phyloP scores from a whole-genome alignment of 2,329 filamentous ascomycete species.

The Talaromyces marneffei region DNA sequence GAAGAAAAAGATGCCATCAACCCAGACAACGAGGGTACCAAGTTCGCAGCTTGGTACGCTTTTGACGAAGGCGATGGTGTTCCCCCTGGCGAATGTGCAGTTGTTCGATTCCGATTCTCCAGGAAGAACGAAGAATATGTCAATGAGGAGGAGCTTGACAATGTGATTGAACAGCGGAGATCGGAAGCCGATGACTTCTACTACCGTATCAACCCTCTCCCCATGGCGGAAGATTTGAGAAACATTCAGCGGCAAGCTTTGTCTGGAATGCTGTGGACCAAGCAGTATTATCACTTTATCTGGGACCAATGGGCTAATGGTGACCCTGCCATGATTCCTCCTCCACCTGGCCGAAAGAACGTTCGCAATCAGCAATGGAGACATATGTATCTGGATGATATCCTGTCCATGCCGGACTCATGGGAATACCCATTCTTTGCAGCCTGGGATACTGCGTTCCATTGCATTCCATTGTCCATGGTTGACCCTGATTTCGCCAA shows the following conservation, averaged over 20 bases:
- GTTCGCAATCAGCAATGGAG: slow-evolving; percentile 88
- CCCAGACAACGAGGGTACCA: slow-evolving; percentile 73
- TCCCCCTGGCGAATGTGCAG: slow-evolving; percentile 83
- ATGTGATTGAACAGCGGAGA: slow-evolving; percentile 76
- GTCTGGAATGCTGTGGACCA: slow-evolving; percentile 97
- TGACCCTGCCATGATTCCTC: slow-evolving; percentile 80
- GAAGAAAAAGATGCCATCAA: slow-evolving; percentile 76
- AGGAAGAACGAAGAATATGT: slow-evolving; percentile 69
- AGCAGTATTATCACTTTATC: slow-evolving; percentile 93
- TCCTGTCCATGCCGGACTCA: slow-evolving; percentile 94
- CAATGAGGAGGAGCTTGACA: slow-evolving; percentile 88
- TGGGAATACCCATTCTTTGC: slow-evolving; percentile 99
- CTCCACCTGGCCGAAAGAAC: slow-evolving; percentile 70
- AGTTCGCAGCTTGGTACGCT: slow-evolving; percentile 83
- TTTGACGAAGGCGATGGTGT: slow-evolving; percentile 89
- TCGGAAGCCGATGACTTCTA: slow-evolving; percentile 97
- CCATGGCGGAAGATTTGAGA: slow-evolving; percentile 86
- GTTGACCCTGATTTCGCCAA: slow-evolving; percentile 97
- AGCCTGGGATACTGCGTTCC: slow-evolving; percentile 95
- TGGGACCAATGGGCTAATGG: slow-evolving; percentile 98
- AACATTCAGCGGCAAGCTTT: slow-evolving; percentile 95
- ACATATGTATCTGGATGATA: slow-evolving; percentile 90
- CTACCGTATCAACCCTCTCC: slow-evolving; percentile 83
- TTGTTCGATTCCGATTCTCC: slow-evolving; percentile 86
- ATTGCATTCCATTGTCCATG: slow-evolving; percentile 94